These are phyloP conservation scores for Penicillium dipodomyicola DNA, from an alignment of 495 filamentous ascomycete species.

Conservation along the genomic window DNA sequence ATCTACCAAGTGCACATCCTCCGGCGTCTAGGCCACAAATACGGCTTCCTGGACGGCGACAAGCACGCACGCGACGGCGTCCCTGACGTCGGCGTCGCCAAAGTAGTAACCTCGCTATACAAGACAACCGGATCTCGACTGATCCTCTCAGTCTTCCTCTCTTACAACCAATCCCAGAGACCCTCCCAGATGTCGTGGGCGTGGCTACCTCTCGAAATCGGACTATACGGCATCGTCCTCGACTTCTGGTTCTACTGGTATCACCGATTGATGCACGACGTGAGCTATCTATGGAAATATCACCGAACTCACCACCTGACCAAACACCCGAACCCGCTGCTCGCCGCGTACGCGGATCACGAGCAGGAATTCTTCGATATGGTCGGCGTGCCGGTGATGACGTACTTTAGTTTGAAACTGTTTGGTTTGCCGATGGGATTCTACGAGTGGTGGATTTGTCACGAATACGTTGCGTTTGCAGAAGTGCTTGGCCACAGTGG, in stretches of 20 bases:
- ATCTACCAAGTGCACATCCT: constrained; percentile 37
- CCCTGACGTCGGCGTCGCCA: constrained; percentile 30
- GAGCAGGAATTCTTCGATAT: constrained; percentile 48
- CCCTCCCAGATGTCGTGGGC: constrained; percentile 48
- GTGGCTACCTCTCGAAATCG: constrained; percentile 40
- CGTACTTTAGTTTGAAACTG: constrained; percentile 30
- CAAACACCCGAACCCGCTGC: constrained; percentile 43
- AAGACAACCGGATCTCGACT: constrained; percentile 36
- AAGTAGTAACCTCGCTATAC: constrained; percentile 31
- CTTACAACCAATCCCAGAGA: constrained; percentile 23
- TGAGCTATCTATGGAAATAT: constrained; percentile 40
- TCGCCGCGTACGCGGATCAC: constrained; percentile 43
- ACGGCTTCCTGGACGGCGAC: constrained; percentile 34
- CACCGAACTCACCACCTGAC: constrained; percentile 47
- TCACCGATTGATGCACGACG: constrained; percentile 44
- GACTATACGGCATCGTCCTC: constrained; percentile 42
- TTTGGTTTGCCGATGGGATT: constrained; percentile 42
- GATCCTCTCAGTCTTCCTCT: constrained; percentile 27
- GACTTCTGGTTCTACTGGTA: constrained; percentile 51
- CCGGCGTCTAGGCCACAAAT: constrained; percentile 30
- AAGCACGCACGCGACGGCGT: constrained; percentile 34
- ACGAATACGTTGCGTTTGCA: constrained; percentile 40
- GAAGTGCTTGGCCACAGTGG: constrained; percentile 44
- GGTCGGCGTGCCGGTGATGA: constrained; percentile 39
- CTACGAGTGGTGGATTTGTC: constrained; percentile 48